These are phyloP conservation scores for Oidium heveae DNA, from an alignment of 2,329 filamentous ascomycete genomes.

Conservation along the genomic window DNA sequence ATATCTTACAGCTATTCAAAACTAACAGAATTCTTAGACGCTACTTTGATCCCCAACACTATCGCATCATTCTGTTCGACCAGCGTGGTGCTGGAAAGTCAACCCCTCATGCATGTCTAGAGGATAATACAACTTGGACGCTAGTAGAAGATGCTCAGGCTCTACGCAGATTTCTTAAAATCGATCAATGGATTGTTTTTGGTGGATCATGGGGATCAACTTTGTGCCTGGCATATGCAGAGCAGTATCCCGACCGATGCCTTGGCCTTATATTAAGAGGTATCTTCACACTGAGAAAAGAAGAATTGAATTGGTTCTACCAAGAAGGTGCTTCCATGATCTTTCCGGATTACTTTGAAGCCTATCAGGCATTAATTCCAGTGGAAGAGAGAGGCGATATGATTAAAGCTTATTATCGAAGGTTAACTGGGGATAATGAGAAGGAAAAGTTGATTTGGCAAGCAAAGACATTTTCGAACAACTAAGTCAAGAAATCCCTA, in stretches of 20 bases:
- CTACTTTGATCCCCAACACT: constrained; percentile 20
- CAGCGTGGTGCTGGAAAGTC: constrained; percentile 22
- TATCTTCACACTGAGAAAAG: constrained; percentile 16
- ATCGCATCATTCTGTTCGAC: constrained; percentile 21
- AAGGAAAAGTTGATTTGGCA: constrained; percentile 12
- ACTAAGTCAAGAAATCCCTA: not conserved
- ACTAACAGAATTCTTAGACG: constrained; percentile 16
- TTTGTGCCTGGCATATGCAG: constrained; percentile 19
- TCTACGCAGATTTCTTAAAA: constrained; percentile 17
- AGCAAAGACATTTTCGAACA: not conserved
- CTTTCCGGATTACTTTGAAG: constrained; percentile 18
- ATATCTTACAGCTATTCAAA: no score
- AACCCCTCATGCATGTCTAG: constrained; percentile 16
- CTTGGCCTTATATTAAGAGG: constrained; percentile 19
- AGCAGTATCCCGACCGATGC: constrained; percentile 17
- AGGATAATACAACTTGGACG: constrained; percentile 21
- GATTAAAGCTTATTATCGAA: constrained; percentile 17
- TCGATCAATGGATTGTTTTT: constrained; percentile 22
- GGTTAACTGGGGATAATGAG: constrained; percentile 14
- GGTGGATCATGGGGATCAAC: constrained; percentile 24
- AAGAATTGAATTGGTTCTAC: constrained; percentile 17
- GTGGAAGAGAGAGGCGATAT: constrained; percentile 16
- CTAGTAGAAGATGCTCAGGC: constrained; percentile 21
- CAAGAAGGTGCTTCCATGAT: constrained; percentile 12
- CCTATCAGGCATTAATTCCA: constrained; percentile 15